Evolutionary conservation across 441 rosid species (phyloP).

Genomic region (Geranium incanum): DNA sequence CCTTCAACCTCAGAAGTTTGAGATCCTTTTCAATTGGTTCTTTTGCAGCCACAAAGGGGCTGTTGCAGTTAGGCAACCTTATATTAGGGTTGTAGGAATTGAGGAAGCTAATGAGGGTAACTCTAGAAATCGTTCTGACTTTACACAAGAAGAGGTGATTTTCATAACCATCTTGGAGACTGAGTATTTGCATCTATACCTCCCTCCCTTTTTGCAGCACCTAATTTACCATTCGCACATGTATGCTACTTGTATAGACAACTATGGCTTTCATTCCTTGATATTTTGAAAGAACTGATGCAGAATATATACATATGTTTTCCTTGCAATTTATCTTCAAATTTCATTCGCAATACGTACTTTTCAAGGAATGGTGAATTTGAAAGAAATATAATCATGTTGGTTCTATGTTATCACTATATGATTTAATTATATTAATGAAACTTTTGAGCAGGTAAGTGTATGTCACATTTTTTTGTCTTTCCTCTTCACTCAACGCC

Average conservation of each 20-base stretch:
- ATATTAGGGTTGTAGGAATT: slow-evolving; percentile 79
- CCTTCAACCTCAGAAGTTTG: neutral
- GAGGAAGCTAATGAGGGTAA: slow-evolving; percentile 76
- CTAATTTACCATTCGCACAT: neutral
- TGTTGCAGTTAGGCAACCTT: slow-evolving; percentile 91
- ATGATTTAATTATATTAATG: neutral
- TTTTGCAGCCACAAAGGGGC: slow-evolving; percentile 75
- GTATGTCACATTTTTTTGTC: neutral
- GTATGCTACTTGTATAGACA: neutral
- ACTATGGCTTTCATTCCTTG: neutral
- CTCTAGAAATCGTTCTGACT: slow-evolving; percentile 68
- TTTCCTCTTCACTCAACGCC: neutral
- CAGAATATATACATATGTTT: neutral
- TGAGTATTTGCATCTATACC: neutral
- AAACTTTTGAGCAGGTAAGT: neutral
- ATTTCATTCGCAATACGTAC: neutral
- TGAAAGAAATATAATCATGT: too few species aligned
- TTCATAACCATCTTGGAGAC: slow-evolving; percentile 8
- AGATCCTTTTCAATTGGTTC: slow-evolving; percentile 3
- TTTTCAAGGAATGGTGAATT: too few species aligned
- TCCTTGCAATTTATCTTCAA: neutral
- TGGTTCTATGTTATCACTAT: too few species aligned
- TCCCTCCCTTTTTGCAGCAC: slow-evolving; percentile 2
- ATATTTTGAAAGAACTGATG: neutral
- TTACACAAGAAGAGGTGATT: slow-evolving; percentile 73